Evolutionary conservation across 169 alveolate genomes (phyloP), one percentile per base, ranked within the genome.

Genomic region (Cryptosporidium meleagridis): DNA sequence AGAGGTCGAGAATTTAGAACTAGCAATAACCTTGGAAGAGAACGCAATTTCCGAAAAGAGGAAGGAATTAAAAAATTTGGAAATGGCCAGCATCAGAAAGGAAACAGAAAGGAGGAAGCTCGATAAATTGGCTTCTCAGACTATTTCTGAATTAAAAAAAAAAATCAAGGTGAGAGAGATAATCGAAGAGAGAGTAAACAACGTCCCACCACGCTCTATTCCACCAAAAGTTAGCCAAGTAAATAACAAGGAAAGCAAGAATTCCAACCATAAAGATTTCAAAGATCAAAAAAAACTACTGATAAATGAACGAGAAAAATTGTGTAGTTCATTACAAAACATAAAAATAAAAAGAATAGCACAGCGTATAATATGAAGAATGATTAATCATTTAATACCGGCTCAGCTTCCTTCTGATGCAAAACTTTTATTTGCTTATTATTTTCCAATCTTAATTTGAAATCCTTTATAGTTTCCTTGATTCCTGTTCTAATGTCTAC

Each of bases 401-500:
- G 75, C 3, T 26, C n/a, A 26, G 89, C 89, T 80, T 59, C 89
- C 26, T 26, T 67, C 23, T 80, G 89, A 41, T 80, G 75, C 3
- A 80, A 31, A 14, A 59, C 18, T 3, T 29, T 10, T 5, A 21
- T 4, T 0, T 0, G 14, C 23, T 23, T 31, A 1, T 80, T 39
- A 9, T 35, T 84, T 18, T 70, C 85, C 33, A 91, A 85, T 12
- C 92, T 85, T 26, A 5, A 26, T 51, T 26, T 69, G 58, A 93
- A 93, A 51, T 93, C 91, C 26, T 59, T 85, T 44, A 91, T 87
- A 0, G 95, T 93, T 55, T 55, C 80, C 33, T 70, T 65, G 18
- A 93, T 73, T 16, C 95, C 95, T 37, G 65, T 86, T 62, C 89
- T 68, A 39, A 93, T 65, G 67, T 85, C 86, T 59, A 91, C 61